These are phyloP conservation scores for Boletus rex-veris DNA, from an alignment of 768 basidiomycete species.

Conservation along the genomic window DNA sequence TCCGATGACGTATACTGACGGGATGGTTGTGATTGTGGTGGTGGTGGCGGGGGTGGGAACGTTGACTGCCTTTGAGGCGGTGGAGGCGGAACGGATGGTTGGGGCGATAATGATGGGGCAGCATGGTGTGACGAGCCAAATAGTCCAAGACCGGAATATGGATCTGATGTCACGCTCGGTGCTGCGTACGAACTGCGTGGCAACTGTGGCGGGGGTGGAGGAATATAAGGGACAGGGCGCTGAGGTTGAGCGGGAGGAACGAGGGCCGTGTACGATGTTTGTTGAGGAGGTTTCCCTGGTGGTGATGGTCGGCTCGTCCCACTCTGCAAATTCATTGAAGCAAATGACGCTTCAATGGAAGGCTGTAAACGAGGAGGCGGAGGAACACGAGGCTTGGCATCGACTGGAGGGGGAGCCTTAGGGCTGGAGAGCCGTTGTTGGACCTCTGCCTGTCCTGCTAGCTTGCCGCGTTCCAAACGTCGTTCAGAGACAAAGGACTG, in stretches of 20 bases:
- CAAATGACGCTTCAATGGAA: constrained; percentile 49
- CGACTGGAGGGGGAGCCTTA: constrained; percentile 36
- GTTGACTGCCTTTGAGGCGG: constrained; percentile 27
- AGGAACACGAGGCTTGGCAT: constrained; percentile 49
- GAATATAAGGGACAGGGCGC: constrained; percentile 18
- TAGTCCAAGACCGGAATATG: constrained; percentile 34
- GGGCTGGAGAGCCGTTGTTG: constrained; percentile 57
- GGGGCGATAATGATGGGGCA: neutral
- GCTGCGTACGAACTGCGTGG: constrained; percentile 24
- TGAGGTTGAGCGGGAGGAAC: constrained; percentile 15
- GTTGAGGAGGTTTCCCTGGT: constrained; percentile 27
- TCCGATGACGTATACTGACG: constrained; percentile 17
- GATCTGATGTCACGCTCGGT: constrained; percentile 27
- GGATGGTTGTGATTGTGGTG: constrained; percentile 17
- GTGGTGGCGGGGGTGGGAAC: constrained; percentile 17
- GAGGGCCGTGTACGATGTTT: constrained; percentile 24
- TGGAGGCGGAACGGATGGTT: constrained; percentile 16
- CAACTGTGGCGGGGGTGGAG: constrained; percentile 26
- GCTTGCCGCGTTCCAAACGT: constrained; percentile 62
- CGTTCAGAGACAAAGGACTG: constrained; percentile 62
- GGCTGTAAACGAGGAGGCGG: constrained; percentile 41
- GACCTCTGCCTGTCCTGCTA: constrained; percentile 68
- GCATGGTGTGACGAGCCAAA: constrained; percentile 22
- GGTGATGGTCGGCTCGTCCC: constrained; percentile 27
- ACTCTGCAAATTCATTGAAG: constrained; percentile 50